These are phyloP conservation scores for Phytophthora constricta DNA, from an alignment of 352 stramenopile genomes.

Conservation along the genomic window DNA sequence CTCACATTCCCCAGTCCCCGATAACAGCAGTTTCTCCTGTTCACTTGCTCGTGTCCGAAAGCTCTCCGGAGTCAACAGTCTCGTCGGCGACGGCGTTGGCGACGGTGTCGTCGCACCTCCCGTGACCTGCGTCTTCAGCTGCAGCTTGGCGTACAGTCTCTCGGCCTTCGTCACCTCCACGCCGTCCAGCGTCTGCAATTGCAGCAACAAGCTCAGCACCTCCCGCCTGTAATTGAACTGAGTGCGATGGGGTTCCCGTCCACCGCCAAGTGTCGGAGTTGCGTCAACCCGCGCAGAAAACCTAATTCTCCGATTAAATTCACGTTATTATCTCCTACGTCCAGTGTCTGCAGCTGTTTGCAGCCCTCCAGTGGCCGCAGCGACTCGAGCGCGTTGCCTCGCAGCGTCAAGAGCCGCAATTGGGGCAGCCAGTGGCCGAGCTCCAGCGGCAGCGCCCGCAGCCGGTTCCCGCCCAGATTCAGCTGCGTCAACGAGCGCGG, in stretches of 20 bases:
- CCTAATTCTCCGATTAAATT: slow-evolving; percentile 63
- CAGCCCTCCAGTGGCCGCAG: slow-evolving; percentile 45
- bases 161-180: slow-evolving; percentile 55
- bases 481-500: slow-evolving; percentile 52
- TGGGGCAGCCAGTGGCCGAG: slow-evolving; percentile 41
- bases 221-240: slow-evolving; percentile 52
- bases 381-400: slow-evolving; percentile 64
- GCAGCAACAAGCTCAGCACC: slow-evolving; percentile 61
- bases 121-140: slow-evolving; percentile 47
- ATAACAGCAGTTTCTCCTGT: not conserved
- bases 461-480: slow-evolving; percentile 66
- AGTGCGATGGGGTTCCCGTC: slow-evolving; percentile 66
- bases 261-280: slow-evolving; percentile 52
- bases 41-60: slow-evolving; percentile 10
- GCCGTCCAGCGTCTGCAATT: slow-evolving; percentile 57
- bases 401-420: slow-evolving; percentile 59
- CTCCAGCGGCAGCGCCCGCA: slow-evolving; percentile 45
- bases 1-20: not conserved
- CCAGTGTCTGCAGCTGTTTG: slow-evolving; percentile 42
- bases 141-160: slow-evolving; percentile 52
- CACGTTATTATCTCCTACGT: slow-evolving; percentile 52
- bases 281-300: slow-evolving; percentile 50
- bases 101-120: not conserved
- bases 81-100: slow-evolving; percentile 8
- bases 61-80: slow-evolving; percentile 31